Base-by-base conservation (phyloP, 768 basidiomycete genomes). In the Trametes villosa region DNA sequence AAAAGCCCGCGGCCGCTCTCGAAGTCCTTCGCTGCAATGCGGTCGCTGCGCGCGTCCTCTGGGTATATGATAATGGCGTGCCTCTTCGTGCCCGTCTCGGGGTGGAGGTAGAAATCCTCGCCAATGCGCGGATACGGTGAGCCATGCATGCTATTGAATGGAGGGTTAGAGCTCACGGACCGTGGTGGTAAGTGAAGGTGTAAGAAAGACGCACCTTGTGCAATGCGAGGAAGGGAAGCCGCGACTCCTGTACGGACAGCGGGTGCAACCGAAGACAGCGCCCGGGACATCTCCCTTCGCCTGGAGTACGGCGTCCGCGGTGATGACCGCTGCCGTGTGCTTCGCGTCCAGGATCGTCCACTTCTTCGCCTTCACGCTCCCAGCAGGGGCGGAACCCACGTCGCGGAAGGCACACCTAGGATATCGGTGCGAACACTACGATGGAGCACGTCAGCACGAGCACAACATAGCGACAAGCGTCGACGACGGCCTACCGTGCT, bases 61-160 rank as follows among this genome's bases (percentile, higher is more conserved):
- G 52, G 52, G 22, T 53, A 53, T 2, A 53, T 42, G 18, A n/a
- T 20, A 8, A 53, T 30, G 9, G 41, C 3, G n/a, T 29, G 18
- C 2, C 27, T 18, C 18, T 7, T 9, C 2, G 22, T 18, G 20
- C 4, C 18, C 11, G 40, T 5, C 12, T 53, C 52, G 20, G 27
- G 27, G 18, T 56, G 54, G 11, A 56, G 3, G 33, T 56, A 56
- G 45, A 34, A 48, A 24, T 56, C 54, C 22, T 18, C 34, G 41
- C 24, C 45, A 22, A 36, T 5, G 9, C n/a, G 5, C 4, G 46
- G 44, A 2, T 12, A 9, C 17, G 8, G 24, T 4, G 48, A 18
- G 9, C 33, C 22, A 31, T 56, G 54, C 33, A 3, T 42, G 9
- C 54, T 48, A 24, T 3, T 9, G n/a, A 20, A 17, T 4, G 4